Evolutionary conservation across 73 alveolate species (phyloP).

Genomic region (Strombidium stylifer): DNA sequence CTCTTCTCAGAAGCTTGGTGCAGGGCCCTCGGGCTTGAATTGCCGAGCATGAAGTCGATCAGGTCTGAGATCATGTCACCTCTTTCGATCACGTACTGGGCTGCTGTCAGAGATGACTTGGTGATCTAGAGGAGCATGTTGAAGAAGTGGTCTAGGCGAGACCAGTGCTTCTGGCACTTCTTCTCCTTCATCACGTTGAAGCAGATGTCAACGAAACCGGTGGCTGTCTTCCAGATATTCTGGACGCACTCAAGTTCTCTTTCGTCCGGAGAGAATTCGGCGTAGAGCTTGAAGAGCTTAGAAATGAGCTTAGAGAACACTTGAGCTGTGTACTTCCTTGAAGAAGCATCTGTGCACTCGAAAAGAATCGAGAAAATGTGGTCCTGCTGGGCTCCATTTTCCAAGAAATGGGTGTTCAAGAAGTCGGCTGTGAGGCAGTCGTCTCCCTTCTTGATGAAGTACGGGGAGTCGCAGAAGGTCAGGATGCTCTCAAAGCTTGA

Average conservation of each 20-base stretch:
- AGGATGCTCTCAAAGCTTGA: slow-evolving; percentile 10
- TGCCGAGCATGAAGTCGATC: slow-evolving; percentile 62
- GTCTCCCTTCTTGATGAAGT: neutral
- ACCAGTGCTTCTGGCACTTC: slow-evolving; percentile 62
- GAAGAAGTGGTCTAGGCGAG: slow-evolving; percentile 61
- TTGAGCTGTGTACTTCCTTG: slow-evolving; percentile 10
- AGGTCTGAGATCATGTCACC: slow-evolving; percentile 36
- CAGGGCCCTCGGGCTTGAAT: slow-evolving; percentile 45
- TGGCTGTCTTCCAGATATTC: neutral
- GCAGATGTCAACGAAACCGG: slow-evolving; percentile 6
- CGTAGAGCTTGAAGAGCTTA: neutral
- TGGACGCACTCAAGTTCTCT: neutral
- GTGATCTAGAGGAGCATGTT: slow-evolving; percentile 47
- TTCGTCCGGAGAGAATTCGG: slow-evolving; percentile 14
- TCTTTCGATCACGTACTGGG: slow-evolving; percentile 9
- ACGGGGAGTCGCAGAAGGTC: slow-evolving; percentile 20
- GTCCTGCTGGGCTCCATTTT: neutral
- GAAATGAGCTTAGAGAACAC: neutral
- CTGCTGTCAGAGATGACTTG: slow-evolving; percentile 28
- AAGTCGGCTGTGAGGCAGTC: neutral
- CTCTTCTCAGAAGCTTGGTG: slow-evolving; percentile 24
- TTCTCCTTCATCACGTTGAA: neutral
- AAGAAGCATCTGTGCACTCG: slow-evolving; percentile 25
- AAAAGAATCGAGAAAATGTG: slow-evolving; percentile 4
- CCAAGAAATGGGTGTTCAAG: neutral